These are phyloP conservation scores for Trematosphaeria pertusa DNA, from an alignment of 2,329 filamentous ascomycete genomes.

Conservation along the genomic window DNA sequence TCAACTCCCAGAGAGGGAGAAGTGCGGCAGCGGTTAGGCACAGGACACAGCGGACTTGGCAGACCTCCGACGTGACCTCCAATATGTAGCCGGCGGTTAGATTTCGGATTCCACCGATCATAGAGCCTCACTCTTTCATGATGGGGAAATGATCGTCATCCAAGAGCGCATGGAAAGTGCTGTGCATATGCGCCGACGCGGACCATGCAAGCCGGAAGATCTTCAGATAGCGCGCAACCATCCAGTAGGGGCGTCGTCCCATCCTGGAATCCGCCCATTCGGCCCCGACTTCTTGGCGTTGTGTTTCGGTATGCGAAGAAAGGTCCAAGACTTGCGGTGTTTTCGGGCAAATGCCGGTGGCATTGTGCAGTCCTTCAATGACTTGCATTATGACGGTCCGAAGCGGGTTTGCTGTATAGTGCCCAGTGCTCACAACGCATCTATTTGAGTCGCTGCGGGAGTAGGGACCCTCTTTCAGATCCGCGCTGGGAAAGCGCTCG, in stretches of 20 bases:
- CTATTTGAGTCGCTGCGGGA: no score
- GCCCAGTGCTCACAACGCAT: no score
- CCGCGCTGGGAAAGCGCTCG: no score
- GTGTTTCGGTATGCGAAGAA: neutral
- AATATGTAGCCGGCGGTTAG: neutral
- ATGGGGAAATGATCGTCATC: conserved; percentile 14
- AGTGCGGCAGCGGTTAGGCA: neutral
- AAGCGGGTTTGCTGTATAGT: no score
- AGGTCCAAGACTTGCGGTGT: neutral
- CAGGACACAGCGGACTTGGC: conserved; percentile 16
- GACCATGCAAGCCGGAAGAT: conserved; percentile 6
- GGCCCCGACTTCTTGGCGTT: no score
- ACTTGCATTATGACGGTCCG: no score
- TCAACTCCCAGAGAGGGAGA: neutral
- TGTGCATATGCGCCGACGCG: conserved; percentile 20
- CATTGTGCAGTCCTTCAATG: neutral
- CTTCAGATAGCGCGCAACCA: no score
- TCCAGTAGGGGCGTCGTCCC: neutral
- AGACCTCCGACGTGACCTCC: conserved; percentile 12
- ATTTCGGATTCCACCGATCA: conserved; percentile 5
- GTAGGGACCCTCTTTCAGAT: no score
- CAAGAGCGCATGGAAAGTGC: neutral
- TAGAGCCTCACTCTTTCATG: conserved; percentile 2
- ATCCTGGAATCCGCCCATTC: neutral
- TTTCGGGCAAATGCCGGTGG: neutral